These are phyloP conservation scores for Blumeria graminis DNA, from an alignment of 2,329 filamentous ascomycete species.

Conservation along the genomic window DNA sequence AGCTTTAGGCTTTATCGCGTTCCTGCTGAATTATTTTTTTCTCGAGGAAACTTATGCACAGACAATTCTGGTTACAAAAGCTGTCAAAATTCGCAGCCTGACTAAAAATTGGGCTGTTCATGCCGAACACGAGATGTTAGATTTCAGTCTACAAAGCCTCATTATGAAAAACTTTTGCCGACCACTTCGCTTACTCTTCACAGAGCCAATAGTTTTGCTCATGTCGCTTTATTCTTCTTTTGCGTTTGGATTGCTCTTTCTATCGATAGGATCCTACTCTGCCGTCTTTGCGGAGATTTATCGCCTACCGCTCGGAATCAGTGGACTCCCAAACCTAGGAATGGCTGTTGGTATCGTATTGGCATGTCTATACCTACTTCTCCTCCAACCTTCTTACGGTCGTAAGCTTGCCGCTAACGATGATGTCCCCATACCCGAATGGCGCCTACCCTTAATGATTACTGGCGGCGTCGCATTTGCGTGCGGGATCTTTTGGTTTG, in stretches of 20 bases:
- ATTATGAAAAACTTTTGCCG: slow-evolving; percentile 27
- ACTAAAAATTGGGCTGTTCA: slow-evolving; percentile 48
- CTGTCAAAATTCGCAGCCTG: slow-evolving; percentile 32
- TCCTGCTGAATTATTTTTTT: slow-evolving; percentile 34
- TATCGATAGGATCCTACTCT: slow-evolving; percentile 67
- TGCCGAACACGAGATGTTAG: slow-evolving; percentile 48
- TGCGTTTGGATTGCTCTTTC: slow-evolving; percentile 57
- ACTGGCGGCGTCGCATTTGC: slow-evolving; percentile 34
- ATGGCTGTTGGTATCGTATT: slow-evolving; percentile 53
- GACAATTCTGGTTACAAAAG: slow-evolving; percentile 36
- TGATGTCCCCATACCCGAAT: slow-evolving; percentile 38
- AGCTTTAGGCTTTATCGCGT: slow-evolving; percentile 38
- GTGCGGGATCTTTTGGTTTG: slow-evolving; percentile 52
- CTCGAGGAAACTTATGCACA: slow-evolving; percentile 48
- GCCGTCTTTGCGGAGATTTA: slow-evolving; percentile 57
- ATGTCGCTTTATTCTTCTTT: slow-evolving; percentile 52
- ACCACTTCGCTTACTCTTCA: slow-evolving; percentile 25
- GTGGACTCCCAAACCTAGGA: slow-evolving; percentile 64
- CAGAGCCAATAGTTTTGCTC: slow-evolving; percentile 43
- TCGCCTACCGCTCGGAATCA: slow-evolving; percentile 40
- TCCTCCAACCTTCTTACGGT: slow-evolving; percentile 41
- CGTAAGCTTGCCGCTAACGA: slow-evolving; percentile 44
- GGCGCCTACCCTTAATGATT: slow-evolving; percentile 39
- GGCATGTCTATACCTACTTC: slow-evolving; percentile 37
- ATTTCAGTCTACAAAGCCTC: slow-evolving; percentile 38